A percentile compares a stretch with the other conserved stretches of the same genome.
These are phyloP conservation scores for Pseudocercospora cruenta DNA, from an alignment of 2,329 filamentous ascomycete species.

Conservation along the genomic window DNA sequence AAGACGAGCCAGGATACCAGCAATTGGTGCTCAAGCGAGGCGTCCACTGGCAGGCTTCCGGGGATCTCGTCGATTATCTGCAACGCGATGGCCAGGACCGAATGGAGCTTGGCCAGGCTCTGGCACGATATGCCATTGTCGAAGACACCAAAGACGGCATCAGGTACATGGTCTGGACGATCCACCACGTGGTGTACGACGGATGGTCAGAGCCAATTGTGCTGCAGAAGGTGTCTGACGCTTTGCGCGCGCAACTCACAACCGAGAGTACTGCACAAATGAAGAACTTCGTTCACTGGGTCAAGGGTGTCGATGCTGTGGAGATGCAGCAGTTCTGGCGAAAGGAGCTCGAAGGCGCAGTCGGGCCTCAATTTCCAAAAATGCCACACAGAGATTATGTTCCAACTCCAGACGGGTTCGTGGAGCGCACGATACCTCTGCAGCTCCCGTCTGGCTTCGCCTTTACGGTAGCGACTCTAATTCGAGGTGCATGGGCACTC, in stretches of 20 bases:
- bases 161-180: constrained; percentile 38
- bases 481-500: constrained; percentile 41
- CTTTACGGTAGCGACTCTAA: constrained; percentile 29
- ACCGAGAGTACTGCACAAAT: constrained; percentile 15
- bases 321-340: constrained; percentile 42
- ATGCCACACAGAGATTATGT: constrained; percentile 31
- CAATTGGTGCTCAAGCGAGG: constrained; percentile 35
- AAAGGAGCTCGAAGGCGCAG: constrained; percentile 33
- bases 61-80: constrained; percentile 40
- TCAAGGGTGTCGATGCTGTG: constrained; percentile 30
- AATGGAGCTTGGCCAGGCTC: constrained; percentile 45
- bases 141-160: constrained; percentile 15
- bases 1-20: constrained; percentile 13
- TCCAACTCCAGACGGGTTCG: constrained; percentile 30
- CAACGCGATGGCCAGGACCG: constrained; percentile 39
- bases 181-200: constrained; percentile 47
- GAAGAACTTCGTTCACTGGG: constrained; percentile 41
- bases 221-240: constrained; percentile 34
- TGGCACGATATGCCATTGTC: constrained; percentile 47
- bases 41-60: constrained; percentile 38
- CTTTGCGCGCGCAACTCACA: background rate
- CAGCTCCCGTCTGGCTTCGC: constrained; percentile 18
- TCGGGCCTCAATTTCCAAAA: constrained; percentile 41
- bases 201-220: constrained; percentile 44
- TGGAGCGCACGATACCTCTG: constrained; percentile 28